Evolutionary conservation across 441 rosid species (phyloP).

Genomic region (Corymbia citriodora): DNA sequence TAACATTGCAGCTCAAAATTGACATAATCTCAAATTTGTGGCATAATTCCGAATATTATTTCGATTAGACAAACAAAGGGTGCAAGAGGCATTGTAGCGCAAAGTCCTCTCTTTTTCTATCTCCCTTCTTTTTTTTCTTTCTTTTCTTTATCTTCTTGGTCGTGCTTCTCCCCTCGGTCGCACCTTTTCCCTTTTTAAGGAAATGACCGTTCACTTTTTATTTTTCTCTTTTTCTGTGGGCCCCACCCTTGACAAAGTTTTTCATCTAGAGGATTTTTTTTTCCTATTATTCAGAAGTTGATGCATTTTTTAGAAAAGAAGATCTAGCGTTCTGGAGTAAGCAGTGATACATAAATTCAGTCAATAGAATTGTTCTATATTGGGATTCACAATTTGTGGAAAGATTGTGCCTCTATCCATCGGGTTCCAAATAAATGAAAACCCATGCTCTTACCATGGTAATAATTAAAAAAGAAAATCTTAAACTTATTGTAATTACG

Average conservation of each 20-base stretch:
- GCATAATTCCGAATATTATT: too few relatives aligned
- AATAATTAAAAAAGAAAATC: too few relatives aligned
- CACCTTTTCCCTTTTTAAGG: background rate
- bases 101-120: background rate
- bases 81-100: too few relatives aligned
- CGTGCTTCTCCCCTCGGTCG: background rate
- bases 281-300: too few relatives aligned
- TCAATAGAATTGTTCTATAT: background rate
- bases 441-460: too few relatives aligned
- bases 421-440: background rate
- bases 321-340: background rate
- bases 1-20: too few relatives aligned
- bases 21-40: too few relatives aligned
- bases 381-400: background rate
- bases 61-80: background rate
- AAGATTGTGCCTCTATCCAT: background rate
- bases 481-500: too few relatives aligned
- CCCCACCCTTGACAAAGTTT: too few relatives aligned
- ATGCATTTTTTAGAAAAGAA: background rate
- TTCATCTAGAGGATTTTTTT: background rate
- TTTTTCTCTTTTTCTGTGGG: too few relatives aligned
- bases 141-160: background rate
- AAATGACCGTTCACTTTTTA: accelerated
- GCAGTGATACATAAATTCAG: background rate
- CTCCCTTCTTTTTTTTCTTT: too few relatives aligned